These are phyloP conservation scores for Peronospora belbahrii DNA, from an alignment of 352 stramenopile species.

Conservation along the genomic window DNA sequence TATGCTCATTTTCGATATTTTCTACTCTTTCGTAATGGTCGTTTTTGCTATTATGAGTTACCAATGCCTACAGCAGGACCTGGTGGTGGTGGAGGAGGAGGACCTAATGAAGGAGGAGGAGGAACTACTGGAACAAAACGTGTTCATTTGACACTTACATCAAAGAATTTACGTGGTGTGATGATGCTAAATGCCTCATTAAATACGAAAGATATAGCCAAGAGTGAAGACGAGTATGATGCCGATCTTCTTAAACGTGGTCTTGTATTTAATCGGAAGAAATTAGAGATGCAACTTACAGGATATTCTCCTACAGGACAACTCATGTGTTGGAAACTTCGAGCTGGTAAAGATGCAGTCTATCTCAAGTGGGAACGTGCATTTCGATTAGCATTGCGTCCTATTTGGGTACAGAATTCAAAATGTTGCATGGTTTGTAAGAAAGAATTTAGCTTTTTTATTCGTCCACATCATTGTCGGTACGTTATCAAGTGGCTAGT, in stretches of 20 bases:
- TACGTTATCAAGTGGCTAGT: slow-evolving; percentile 12
- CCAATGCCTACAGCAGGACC: slow-evolving; percentile 42
- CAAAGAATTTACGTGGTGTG: slow-evolving; percentile 66
- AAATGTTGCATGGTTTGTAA: slow-evolving; percentile 69
- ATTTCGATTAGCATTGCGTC: slow-evolving; percentile 63
- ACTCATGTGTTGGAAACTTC: slow-evolving; percentile 75
- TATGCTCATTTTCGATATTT: slow-evolving; percentile 86
- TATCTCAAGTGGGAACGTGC: slow-evolving; percentile 79
- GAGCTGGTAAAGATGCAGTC: slow-evolving; percentile 55
- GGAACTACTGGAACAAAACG: slow-evolving; percentile 21
- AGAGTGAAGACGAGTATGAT: slow-evolving; percentile 68
- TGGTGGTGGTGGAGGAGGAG: slow-evolving; percentile 12
- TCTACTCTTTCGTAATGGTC: slow-evolving; percentile 69
- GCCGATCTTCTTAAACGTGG: slow-evolving; percentile 54
- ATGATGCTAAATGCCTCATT: slow-evolving; percentile 81
- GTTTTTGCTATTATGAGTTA: slow-evolving; percentile 85
- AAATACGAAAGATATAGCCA: slow-evolving; percentile 54
- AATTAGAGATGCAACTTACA: slow-evolving; percentile 77
- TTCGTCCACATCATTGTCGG: slow-evolving; percentile 74
- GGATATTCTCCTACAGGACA: slow-evolving; percentile 70
- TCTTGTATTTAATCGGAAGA: slow-evolving; percentile 74
- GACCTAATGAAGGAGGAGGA: slow-evolving; percentile 15
- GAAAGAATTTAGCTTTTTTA: slow-evolving; percentile 63
- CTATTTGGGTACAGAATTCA: slow-evolving; percentile 78
- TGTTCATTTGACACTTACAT: slow-evolving; percentile 69